Conservation (phyloP, 345 rosid genomes). For the Euphorbia peplus region DNA sequence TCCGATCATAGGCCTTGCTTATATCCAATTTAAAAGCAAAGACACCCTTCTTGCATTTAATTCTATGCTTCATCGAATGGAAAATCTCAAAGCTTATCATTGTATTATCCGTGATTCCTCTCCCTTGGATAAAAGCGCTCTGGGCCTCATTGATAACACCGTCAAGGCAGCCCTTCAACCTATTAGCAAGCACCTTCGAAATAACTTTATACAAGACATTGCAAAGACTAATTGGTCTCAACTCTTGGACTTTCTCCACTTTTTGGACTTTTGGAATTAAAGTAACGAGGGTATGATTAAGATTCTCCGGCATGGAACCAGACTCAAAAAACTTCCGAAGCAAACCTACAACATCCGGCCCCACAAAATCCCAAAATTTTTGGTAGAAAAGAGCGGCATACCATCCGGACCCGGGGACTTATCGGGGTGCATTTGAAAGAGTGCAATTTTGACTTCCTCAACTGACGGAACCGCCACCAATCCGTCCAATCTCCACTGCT, state of each 20-base stretch:
- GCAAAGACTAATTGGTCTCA: neutral
- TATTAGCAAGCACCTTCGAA: neutral
- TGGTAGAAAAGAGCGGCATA: neutral
- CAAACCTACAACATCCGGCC: neutral
- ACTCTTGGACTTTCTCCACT: neutral
- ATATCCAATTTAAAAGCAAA: neutral
- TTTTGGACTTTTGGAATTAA: neutral
- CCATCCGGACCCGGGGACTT: neutral
- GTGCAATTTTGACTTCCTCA: neutral
- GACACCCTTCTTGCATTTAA: neutral
- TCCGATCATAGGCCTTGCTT: neutral
- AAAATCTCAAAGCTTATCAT: neutral
- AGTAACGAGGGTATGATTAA: neutral
- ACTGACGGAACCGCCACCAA: neutral
- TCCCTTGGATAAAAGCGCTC: neutral
- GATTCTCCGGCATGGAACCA: neutral
- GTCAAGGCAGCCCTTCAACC: neutral
- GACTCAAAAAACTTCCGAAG: no score
- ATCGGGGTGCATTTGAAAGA: neutral
- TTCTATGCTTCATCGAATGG: neutral
- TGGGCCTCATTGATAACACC: neutral
- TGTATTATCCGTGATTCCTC: neutral
- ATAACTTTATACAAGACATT: neutral
- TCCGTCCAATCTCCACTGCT: no score
- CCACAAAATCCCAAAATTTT: neutral